These are phyloP conservation scores for Russula foetens DNA, from an alignment of 768 basidiomycete species.

Conservation along the genomic window DNA sequence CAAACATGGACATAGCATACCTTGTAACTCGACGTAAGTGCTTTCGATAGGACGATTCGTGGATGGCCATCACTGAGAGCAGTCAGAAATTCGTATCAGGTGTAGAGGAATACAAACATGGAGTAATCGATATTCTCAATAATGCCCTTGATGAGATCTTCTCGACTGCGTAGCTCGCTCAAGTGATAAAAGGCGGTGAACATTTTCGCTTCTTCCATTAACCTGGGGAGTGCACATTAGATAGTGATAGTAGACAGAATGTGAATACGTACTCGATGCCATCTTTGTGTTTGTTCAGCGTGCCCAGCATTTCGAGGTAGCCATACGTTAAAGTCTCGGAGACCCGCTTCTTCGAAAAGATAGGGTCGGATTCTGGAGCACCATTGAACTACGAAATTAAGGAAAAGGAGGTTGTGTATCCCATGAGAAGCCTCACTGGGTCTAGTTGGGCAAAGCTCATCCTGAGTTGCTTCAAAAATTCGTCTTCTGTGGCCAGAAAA, in stretches of 20 bases:
- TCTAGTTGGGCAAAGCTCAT: conserved; percentile 89
- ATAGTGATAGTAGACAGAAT: background rate
- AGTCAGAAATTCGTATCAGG: conserved; percentile 10
- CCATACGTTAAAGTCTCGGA: conserved; percentile 80
- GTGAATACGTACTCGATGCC: conserved; percentile 61
- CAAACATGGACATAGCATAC: conserved; percentile 31
- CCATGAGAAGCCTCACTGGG: conserved; percentile 48
- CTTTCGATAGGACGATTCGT: conserved; percentile 88
- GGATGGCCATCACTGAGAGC: conserved; percentile 80
- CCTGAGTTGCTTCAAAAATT: conserved; percentile 73
- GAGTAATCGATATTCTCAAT: conserved; percentile 89
- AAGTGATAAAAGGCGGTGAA: conserved; percentile 96
- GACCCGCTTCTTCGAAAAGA: conserved; percentile 79
- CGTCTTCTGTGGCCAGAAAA: conserved; percentile 77
- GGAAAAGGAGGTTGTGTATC: background rate
- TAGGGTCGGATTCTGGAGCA: conserved; percentile 62
- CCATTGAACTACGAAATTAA: conserved; percentile 51
- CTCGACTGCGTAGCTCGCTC: conserved; percentile 82
- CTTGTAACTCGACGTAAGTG: conserved; percentile 88
- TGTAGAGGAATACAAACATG: conserved; percentile 43
- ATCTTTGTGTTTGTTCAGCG: conserved; percentile 78
- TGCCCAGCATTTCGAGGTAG: conserved; percentile 94
- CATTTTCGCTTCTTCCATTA: conserved; percentile 85
- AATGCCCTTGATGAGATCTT: conserved; percentile 86
- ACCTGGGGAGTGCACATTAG: conserved; percentile 32